A percentile compares a stretch with the other conserved stretches of the same genome.
Evolutionary conservation across 2,329 filamentous ascomycete genomes (phyloP).

Genomic region (Alternaria rosae): DNA sequence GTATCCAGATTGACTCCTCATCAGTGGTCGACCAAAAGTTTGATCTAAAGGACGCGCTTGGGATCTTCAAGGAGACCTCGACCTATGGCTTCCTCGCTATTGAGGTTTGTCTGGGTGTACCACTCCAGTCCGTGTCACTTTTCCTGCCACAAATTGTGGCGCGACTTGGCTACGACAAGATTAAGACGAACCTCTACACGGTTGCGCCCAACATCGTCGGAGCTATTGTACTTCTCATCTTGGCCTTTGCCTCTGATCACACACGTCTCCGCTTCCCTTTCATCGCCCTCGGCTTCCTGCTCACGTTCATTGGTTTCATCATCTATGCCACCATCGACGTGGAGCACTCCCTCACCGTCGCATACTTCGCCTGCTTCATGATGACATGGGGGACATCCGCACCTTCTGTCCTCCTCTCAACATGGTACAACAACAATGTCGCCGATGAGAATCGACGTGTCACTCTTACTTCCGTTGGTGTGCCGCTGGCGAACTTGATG

Average conservation of each 20-base stretch:
- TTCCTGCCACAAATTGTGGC: conserved; percentile 67
- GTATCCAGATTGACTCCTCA: conserved; percentile 79
- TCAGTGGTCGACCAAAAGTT: conserved; percentile 67
- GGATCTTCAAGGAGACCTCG: conserved; percentile 62
- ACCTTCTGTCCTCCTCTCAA: conserved; percentile 71
- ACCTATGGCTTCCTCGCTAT: conserved; percentile 64
- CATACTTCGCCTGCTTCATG: conserved; percentile 81
- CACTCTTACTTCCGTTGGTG: conserved; percentile 73
- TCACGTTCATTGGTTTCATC: conserved; percentile 80
- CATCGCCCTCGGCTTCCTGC: conserved; percentile 74
- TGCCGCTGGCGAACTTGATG: conserved; percentile 80
- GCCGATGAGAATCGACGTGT: conserved; percentile 77
- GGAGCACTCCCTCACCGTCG: conserved; percentile 65
- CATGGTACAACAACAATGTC: conserved; percentile 85
- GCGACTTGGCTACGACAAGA: conserved; percentile 60
- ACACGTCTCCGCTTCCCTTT: conserved; percentile 75
- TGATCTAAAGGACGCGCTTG: conserved; percentile 59
- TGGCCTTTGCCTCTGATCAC: conserved; percentile 75
- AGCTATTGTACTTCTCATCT: conserved; percentile 73
- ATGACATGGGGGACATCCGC: conserved; percentile 83
- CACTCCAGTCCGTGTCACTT: conserved; percentile 63
- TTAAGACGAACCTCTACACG: conserved; percentile 80
- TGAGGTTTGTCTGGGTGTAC: conserved; percentile 67
- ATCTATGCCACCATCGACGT: conserved; percentile 77
- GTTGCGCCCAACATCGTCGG: conserved; percentile 81